Evolutionary conservation across 805 yeast genomes (phyloP).

Genomic region (Nakazawaea populi): DNA sequence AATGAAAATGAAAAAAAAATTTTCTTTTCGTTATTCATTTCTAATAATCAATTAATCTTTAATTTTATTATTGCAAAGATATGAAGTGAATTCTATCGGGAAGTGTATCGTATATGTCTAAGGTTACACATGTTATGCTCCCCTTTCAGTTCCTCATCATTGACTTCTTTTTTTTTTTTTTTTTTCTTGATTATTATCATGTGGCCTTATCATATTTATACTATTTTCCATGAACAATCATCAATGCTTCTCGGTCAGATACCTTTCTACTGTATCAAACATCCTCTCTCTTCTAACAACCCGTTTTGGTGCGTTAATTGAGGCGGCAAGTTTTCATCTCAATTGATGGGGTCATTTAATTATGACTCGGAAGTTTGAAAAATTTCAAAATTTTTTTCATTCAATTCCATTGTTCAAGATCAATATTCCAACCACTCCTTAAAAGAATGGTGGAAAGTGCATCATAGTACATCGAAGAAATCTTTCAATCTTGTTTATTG

Average conservation of each 20-base stretch:
- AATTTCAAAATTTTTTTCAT: too few species aligned
- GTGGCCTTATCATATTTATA: not conserved
- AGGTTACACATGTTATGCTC: not conserved
- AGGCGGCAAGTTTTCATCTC: conserved; percentile 5
- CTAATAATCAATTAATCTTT: too few species aligned
- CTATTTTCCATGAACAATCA: conserved; percentile 2
- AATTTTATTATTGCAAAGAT: too few species aligned
- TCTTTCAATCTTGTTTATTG: not conserved
- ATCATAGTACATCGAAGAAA: conserved; percentile 12
- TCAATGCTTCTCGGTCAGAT: conserved; percentile 1
- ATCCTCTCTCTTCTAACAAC: conserved; percentile 8
- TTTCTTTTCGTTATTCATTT: too few species aligned
- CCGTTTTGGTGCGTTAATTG: conserved; percentile 11
- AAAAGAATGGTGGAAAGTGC: conserved; percentile 4
- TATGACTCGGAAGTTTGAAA: not conserved
- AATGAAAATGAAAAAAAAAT: too few species aligned
- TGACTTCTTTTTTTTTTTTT: not conserved
- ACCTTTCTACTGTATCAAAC: conserved; percentile 5
- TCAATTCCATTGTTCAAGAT: conserved; percentile 2
- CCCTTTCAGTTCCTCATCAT: not conserved
- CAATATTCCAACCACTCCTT: not conserved
- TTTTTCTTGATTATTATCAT: not conserved
- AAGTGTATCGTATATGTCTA: not conserved
- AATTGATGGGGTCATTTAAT: not conserved
- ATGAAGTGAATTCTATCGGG: not conserved